A percentile compares a stretch with the other conserved stretches of the same genome.
Evolutionary conservation across 176 grass and related monocot genomes (phyloP).

Genomic region (Oryza rufipogon): DNA sequence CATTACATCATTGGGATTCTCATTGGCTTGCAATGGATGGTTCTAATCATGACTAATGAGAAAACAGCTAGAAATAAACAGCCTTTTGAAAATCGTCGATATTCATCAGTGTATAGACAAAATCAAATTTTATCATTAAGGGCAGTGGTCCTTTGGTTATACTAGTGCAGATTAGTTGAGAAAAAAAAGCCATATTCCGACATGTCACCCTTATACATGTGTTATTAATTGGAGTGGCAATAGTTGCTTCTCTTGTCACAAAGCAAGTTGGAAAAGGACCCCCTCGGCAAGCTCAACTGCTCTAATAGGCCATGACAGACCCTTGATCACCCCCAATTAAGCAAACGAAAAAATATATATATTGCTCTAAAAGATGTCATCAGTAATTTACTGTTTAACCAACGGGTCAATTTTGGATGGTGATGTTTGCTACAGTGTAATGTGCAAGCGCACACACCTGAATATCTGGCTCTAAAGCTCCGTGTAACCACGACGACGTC

Average conservation of each 20-base stretch:
- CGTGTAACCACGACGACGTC: neutral
- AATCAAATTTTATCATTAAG: conserved; percentile 24
- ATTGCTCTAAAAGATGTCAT: neutral
- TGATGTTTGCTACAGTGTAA: neutral
- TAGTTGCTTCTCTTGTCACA: neutral
- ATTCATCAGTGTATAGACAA: neutral
- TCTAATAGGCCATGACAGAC: neutral
- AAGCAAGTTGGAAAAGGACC: neutral
- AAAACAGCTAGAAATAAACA: neutral
- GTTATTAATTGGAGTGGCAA: conserved; percentile 13
- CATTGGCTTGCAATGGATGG: neutral
- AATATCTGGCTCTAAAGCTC: too few species aligned
- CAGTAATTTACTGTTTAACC: neutral
- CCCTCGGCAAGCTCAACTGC: neutral
- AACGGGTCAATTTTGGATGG: neutral
- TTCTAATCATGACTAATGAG: neutral
- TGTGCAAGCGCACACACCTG: neutral
- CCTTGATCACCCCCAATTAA: neutral
- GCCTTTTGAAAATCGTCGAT: neutral
- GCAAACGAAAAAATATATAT: neutral
- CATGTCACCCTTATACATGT: conserved; percentile 20
- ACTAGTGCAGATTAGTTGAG: conserved; percentile 1
- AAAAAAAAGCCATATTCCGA: conserved; percentile 27
- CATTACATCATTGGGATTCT: conserved; percentile 7
- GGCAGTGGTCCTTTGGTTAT: neutral